Evolutionary conservation across 1,139 yeast species (phyloP), one percentile per base, ranked within the genome.

Genomic region (Sugiyamaella grinbergsii): DNA sequence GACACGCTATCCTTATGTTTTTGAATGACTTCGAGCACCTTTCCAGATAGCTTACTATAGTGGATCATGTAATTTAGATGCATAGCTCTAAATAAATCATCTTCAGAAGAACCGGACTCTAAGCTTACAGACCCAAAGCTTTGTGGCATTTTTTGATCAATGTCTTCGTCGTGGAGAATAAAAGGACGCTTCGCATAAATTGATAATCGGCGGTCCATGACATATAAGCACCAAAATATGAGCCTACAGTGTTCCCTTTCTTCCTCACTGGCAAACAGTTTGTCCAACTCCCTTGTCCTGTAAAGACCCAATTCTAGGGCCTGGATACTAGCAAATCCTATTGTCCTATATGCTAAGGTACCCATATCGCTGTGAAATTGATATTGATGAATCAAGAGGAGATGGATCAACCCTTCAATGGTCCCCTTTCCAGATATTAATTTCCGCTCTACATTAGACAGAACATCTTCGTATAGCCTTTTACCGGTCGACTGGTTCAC

Each of bases 201-300:
- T 2, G 65, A 54, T 32, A 62, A 34, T 3, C 65, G 53, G 11
- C 63, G 54, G 29, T 62, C 65, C 49, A 60, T 48, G 16, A 56
- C 57, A 41, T 61, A 62, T 4, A 61, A 37, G 26, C 59, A 61
- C 65, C 65, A 62, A 49, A 62, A 62, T 29, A 62, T 44, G n/a
- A 54, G 47, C 11, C 63, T 46, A 18, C 52, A 50, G 34, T 54
- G 43, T 37, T 60, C 64, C 26, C 55, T 42, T 29, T 52, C 52
- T n/a, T 50, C 47, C 2, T 51, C 52, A 33, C 47, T 52, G 0
- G 57, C 42, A 40, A 50, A 57, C 32, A 47, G 46, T 29, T 38
- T 44, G 10, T 56, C 57, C 44, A 55, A 33, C 10, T 58, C 61
- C 18, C 52, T 43, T 10, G 50, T 40, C 31, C 49, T 54, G 46